phyloP scores from a whole-genome alignment of 2,329 filamentous ascomycete species.

The Chaetomiaceae sp. region DNA sequence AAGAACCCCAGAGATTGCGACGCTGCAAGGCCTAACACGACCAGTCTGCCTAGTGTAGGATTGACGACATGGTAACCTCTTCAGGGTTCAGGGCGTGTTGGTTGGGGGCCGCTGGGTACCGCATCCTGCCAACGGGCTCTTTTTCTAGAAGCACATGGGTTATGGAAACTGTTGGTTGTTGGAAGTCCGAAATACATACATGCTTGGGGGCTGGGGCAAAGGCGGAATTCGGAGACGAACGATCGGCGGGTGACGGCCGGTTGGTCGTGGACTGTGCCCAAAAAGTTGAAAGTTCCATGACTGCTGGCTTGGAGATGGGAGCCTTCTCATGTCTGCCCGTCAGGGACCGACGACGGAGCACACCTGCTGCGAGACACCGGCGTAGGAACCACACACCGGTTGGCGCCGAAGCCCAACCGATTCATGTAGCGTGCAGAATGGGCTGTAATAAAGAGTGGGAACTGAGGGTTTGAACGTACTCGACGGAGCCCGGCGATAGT shows the following conservation, averaged over 20 bases:
- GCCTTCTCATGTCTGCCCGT: no score
- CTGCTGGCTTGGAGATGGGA: not conserved
- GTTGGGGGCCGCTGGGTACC: constrained; percentile 5
- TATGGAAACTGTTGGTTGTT: not conserved
- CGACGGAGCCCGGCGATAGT: not conserved
- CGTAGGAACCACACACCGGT: no score
- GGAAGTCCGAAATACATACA: not conserved
- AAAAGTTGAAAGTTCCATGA: not conserved
- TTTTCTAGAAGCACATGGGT: not conserved
- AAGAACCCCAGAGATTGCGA: not conserved
- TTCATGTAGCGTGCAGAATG: no score
- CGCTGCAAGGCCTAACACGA: not conserved
- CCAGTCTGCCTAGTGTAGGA: not conserved
- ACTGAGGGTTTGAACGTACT: no score
- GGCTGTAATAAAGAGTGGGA: no score
- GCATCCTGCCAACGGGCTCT: constrained; percentile 6
- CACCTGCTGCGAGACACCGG: no score
- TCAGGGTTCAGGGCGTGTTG: not conserved
- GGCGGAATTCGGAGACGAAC: not conserved
- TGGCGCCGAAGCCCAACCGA: no score
- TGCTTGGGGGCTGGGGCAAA: not conserved
- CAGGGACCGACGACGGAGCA: not conserved
- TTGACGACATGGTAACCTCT: not conserved
- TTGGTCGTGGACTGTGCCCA: no score
- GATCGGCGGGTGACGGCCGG: no score